Evolutionary conservation across 495 filamentous ascomycete species (phyloP).

Genomic region (Talaromyces stipitatus): DNA sequence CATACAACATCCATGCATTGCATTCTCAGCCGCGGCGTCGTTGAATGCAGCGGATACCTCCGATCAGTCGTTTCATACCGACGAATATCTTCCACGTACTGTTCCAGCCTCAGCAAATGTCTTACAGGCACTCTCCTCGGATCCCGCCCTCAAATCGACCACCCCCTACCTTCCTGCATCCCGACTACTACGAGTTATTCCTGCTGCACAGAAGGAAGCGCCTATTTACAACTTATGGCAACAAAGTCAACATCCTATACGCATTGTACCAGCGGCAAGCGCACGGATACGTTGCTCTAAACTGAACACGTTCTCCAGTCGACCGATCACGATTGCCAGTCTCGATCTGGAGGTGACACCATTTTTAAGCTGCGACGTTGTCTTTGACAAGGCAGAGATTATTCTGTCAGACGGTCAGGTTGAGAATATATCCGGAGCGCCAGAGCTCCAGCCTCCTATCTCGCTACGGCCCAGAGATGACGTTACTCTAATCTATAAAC

Average conservation of each 20-base stretch:
- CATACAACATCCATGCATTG: conserved; percentile 66
- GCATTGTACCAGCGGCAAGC: conserved; percentile 74
- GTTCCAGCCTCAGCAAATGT: conserved; percentile 74
- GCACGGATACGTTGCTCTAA: conserved; percentile 75
- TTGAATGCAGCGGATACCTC: conserved; percentile 50
- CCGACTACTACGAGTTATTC: conserved; percentile 70
- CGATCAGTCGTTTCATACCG: conserved; percentile 38
- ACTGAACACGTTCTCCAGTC: conserved; percentile 54
- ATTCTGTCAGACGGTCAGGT: conserved; percentile 58
- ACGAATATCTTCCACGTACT: conserved; percentile 72
- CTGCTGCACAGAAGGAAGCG: conserved; percentile 49
- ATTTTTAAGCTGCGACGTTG: conserved; percentile 65
- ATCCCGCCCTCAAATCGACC: conserved; percentile 56
- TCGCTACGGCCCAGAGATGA: conserved; percentile 73
- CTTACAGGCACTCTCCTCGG: conserved; percentile 65
- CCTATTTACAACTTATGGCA: conserved; percentile 58
- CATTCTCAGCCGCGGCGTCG: conserved; percentile 68
- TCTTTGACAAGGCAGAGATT: conserved; percentile 60
- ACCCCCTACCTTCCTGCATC: conserved; percentile 72
- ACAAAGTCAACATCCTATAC: conserved; percentile 54
- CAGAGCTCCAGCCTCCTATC: conserved; percentile 55
- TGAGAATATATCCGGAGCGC: conserved; percentile 54
- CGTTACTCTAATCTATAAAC: conserved; percentile 74
- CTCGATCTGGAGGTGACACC: conserved; percentile 85
- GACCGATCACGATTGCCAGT: conserved; percentile 66